Evolutionary conservation across 441 rosid species (phyloP), one percentile per base, ranked within the genome.

Genomic region (Populus hybrid): DNA sequence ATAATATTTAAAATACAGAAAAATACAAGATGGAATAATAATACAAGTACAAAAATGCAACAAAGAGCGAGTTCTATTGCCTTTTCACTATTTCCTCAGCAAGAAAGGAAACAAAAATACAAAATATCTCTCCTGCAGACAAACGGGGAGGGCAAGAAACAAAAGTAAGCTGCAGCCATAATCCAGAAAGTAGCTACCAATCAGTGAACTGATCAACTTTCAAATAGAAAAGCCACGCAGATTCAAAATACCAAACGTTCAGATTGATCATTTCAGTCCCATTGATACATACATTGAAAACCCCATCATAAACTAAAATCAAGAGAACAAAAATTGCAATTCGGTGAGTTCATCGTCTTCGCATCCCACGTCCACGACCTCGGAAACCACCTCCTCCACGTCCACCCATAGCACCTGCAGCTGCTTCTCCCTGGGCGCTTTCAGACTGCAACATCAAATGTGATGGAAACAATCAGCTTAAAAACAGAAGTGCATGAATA

Each of bases 371-470:
- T 54, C 99, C 99, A 67, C 98, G 97, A 36, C 99, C 97, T 28
- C 87, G 87, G 82, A 87, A 85, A 77, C 82, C 89, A 79, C 76
- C 86, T 42, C 95, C 95, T 59, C 98, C 97, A 14, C 92, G 97
- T 28, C 98, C 98, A 32, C 88, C 93, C 99, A 95, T 92, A 59
- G 97, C 98, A 72, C 94, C 82, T 11, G 94, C 93, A 11, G 97
- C 97, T 72, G 98, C 98, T 12, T 97, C 99, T 83, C 98, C 99
- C 67, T 97, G 99, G 38, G 99, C 99, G 78, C 99, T 97, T 86
- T 93, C 99, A 26, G 99, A 97, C 99, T 97, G 88, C 85, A 79
- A 3, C 10, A 70, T 65, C 63, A 50, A 78, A 76, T 46, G 69
- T 4, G 61, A 63, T 23, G 59, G 14, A 30, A 68, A 30, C 24